phyloP scores from a whole-genome alignment of 139 green algal species.

The Chlorella ohadii region DNA sequence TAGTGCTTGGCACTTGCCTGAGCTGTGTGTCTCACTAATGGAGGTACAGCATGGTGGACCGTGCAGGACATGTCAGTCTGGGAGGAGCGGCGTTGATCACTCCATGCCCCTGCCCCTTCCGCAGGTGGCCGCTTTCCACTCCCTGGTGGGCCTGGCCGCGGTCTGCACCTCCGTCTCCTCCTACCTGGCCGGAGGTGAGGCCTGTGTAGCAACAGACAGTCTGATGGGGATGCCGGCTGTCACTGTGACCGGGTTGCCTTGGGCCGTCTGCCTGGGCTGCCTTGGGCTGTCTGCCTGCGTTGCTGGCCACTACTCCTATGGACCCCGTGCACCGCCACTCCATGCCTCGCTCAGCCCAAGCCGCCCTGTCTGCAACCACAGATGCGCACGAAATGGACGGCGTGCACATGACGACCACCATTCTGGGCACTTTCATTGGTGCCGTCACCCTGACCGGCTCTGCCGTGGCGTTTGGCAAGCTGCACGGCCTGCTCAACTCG shows the following conservation, averaged over 20 bases:
- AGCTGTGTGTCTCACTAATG: neutral
- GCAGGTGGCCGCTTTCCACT: slow-evolving; percentile 92
- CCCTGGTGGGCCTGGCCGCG: slow-evolving; percentile 81
- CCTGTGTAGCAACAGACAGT: too few species aligned
- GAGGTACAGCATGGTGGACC: too few species aligned
- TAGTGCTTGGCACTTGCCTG: too few species aligned
- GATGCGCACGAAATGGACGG: slow-evolving; percentile 43
- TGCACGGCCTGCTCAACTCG: slow-evolving; percentile 80
- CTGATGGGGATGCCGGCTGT: too few species aligned
- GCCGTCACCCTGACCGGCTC: slow-evolving; percentile 88
- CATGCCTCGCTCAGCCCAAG: too few species aligned
- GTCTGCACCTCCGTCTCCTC: slow-evolving; percentile 72
- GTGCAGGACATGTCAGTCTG: too few species aligned
- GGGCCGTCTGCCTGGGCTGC: too few species aligned
- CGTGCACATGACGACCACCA: slow-evolving; percentile 77
- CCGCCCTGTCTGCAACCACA: neutral
- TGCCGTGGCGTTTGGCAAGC: slow-evolving; percentile 90
- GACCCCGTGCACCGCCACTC: too few species aligned
- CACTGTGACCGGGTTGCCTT: too few species aligned
- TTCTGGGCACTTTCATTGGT: slow-evolving; percentile 84
- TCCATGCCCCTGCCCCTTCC: slow-evolving; percentile 14
- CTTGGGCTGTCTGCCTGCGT: too few species aligned
- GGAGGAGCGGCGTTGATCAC: too few species aligned
- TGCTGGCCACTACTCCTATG: too few species aligned
- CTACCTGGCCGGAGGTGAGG: slow-evolving; percentile 65